Base-by-base conservation (phyloP, 352 stramenopile genomes). In the Lagenidium giganteum region DNA sequence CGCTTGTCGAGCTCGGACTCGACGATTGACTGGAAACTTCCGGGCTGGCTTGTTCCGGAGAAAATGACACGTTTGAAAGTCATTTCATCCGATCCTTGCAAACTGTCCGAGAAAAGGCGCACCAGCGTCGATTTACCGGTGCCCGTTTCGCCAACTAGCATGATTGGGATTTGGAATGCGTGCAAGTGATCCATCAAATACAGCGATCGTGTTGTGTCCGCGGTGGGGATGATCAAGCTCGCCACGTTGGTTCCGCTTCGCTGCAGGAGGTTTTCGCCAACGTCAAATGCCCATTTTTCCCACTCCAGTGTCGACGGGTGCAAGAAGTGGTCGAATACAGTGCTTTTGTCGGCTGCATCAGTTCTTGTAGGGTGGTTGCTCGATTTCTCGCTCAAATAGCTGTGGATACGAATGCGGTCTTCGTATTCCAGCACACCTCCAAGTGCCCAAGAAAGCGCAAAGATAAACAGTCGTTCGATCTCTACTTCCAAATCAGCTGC, bases 291-390 rank as follows among this genome's bases (percentile, higher is more conserved):
- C 86, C 88, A 97, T 24, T 73, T 74, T 47, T 95, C 84, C 88
- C 88, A 97, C 32, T 95, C 85, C 18, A 96, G 78, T 11, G 84
- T 95, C 39, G 86, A 86, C 6, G 70, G 53, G 51, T 96, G 89
- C 13, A 97, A 66, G 22, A 83, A 89, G 50, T 90, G 95, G 32
- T 98, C 92, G 41, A 96, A 98, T 26, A 98, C 79, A 16, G 86
- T 96, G 38, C 40, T 35, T 54, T 34, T 73, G 45, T 35, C 62
- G n/a, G n/a, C n/a, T 38, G n/a, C 32, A 18, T 7, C 32, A 7
- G 39, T 5, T 72, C 54, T 47, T 54, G 25, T 21, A 20, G 29
- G n/a, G 24, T 21, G 13, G 36, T n/a, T 43, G n/a, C 47, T 37
- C 12, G 42, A 24, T 12, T 30, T 38, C 16, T 61, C 12, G 21